phyloP scores from a whole-genome alignment of 2,329 filamentous ascomycete species.

The Penicillium freii region DNA sequence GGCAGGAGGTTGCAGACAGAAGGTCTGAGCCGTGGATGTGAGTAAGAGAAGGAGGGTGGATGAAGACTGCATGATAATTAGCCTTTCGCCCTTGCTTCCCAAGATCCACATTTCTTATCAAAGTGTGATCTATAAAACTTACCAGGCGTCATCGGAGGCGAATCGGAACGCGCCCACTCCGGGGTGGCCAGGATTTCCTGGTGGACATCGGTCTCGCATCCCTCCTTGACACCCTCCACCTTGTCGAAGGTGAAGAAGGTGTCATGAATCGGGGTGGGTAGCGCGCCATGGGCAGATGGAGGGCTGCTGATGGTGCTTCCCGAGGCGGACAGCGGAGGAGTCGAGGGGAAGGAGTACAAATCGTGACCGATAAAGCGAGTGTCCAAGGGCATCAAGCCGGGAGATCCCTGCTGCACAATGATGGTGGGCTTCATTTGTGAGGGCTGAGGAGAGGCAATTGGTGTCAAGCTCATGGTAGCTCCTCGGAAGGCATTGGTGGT shows the following conservation, averaged over 20 bases:
- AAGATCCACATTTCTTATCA: conserved; percentile 2
- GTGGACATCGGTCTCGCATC: conserved; percentile 67
- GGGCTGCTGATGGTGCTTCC: conserved; percentile 86
- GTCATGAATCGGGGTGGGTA: conserved; percentile 80
- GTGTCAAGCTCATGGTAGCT: conserved; percentile 53
- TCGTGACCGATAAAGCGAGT: conserved; percentile 67
- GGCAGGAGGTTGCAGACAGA: conserved; percentile 68
- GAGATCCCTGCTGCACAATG: conserved; percentile 58
- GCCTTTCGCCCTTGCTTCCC: conserved; percentile 20
- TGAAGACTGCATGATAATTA: conserved; percentile 54
- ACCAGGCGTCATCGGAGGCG: conserved; percentile 89
- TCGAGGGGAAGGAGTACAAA: conserved; percentile 73
- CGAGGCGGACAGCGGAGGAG: conserved; percentile 80
- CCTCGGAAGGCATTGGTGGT: conserved; percentile 44
- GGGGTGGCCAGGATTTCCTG: conserved; percentile 69
- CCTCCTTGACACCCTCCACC: conserved; percentile 67
- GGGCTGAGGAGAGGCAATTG: conserved; percentile 71
- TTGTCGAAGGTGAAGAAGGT: conserved; percentile 71
- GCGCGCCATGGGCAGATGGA: conserved; percentile 67
- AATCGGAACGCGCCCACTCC: conserved; percentile 74
- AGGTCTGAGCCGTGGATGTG: conserved; percentile 63
- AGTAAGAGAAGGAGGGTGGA: conserved; percentile 65
- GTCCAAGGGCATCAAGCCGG: conserved; percentile 63
- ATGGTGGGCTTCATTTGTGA: conserved; percentile 74
- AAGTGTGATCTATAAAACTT: conserved; percentile 47